Evolutionary conservation across 2,329 filamentous ascomycete genomes (phyloP), one percentile per base, ranked within the genome.

Genomic region (Pseudogymnoascus sp.): DNA sequence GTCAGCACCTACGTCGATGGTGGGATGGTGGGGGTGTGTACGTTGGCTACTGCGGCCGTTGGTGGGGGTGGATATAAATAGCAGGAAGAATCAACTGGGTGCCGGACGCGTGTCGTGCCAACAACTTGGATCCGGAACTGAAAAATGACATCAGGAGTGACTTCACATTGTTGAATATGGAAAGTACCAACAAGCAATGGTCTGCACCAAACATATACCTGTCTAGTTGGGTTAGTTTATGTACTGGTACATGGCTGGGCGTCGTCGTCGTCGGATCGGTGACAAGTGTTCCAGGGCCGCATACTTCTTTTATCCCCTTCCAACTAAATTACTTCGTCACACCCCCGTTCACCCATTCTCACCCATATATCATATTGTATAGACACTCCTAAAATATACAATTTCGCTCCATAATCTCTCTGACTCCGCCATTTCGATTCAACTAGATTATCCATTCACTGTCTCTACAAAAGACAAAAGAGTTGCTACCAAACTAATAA

Each of bases 401-500:
- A 52, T 52, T 30, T 52, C 45, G 7, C 45, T 18, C 26, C 9
- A 52, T 52, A 52, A 52, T 52, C 45, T 52, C 45, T 52, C 45
- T 52, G 23, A 52, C 45, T 52, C 45, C 45, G 23, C 45, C 45
- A 52, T 52, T 18, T 52, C 45, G 45, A 52, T 52, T 30, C 45
- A 52, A 12, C 45, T 30, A 52, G 26, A 52, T 13, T 30, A 52
- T 52, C 45, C 45, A 30, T 52, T 30, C 45, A 52, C 45, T 18
- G 26, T 52, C 45, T 52, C 45, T 52, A 52, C 45, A 30, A 26
- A 21, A 48, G 39, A 52, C 45, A 30, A 26, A 21, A 48, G 39
- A 48, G 39, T 15, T 21, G 38, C 5, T 23, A n/a, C 18, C 19
- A 41, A 45, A 21, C 13, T 13, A 45, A 45, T 18, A 52, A 15